A percentile compares a stretch with the other conserved stretches of the same genome.
Conservation (phyloP, 2,329 filamentous ascomycete species). For the Seiridium cupressi region DNA sequence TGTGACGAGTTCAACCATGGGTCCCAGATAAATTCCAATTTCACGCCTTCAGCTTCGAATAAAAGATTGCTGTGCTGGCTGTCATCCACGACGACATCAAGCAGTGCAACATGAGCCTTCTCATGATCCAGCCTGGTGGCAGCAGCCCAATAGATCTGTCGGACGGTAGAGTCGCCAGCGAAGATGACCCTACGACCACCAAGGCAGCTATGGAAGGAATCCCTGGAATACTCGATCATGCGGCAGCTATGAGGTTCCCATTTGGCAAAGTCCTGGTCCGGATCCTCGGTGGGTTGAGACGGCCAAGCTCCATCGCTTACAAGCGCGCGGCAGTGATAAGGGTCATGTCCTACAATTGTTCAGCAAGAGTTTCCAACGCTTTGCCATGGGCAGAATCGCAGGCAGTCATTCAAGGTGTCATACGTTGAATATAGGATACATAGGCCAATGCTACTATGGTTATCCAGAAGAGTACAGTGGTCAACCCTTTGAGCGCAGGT, state of each 20-base stretch:
- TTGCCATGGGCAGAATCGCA: too few relatives aligned
- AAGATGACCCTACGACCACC: constrained; percentile 52
- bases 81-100: constrained; percentile 28
- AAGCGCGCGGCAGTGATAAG: constrained; percentile 22
- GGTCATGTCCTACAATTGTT: constrained; percentile 13
- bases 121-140: constrained; percentile 44
- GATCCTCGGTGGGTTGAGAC: constrained; percentile 8
- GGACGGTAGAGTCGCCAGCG: constrained; percentile 58
- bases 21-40: constrained; percentile 60
- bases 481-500: too few relatives aligned
- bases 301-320: constrained; percentile 24
- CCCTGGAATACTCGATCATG: constrained; percentile 50
- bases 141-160: constrained; percentile 60
- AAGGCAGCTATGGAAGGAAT: constrained; percentile 54
- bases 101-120: constrained; percentile 32
- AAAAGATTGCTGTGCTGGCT: constrained; percentile 43
- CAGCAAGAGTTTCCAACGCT: neutral
- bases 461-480: neutral
- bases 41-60: constrained; percentile 42
- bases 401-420: too few relatives aligned
- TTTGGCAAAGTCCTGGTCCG: constrained; percentile 31
- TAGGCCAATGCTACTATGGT: neutral
- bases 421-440: too few relatives aligned
- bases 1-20: constrained; percentile 55
- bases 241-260: constrained; percentile 63